Conservation (phyloP, 768 basidiomycete genomes). For the Kondoa subrosea region DNA sequence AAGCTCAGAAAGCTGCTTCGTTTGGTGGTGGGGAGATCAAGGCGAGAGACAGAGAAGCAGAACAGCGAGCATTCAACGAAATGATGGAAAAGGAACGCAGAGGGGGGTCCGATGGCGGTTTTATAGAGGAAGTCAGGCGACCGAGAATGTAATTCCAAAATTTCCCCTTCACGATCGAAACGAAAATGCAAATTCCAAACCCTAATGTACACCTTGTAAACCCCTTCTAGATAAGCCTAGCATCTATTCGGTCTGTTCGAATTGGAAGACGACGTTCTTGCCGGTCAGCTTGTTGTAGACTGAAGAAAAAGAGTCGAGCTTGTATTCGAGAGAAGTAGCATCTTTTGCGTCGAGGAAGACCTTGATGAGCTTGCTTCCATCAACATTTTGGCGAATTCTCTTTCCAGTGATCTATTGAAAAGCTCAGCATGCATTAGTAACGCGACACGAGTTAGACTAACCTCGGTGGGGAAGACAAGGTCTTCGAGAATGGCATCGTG, state of each 20-base stretch:
- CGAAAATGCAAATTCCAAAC: neutral
- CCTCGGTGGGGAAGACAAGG: slow-evolving; percentile 82
- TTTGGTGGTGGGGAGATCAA: neutral
- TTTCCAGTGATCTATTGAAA: slow-evolving; percentile 74
- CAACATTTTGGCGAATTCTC: slow-evolving; percentile 79
- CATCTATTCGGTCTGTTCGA: slow-evolving; percentile 10
- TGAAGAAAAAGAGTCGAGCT: slow-evolving; percentile 87
- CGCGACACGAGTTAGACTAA: neutral
- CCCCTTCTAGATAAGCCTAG: too few species aligned
- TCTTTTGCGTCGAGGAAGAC: slow-evolving; percentile 99
- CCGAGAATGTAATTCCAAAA: neutral
- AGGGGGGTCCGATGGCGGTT: neutral
- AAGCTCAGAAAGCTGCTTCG: neutral
- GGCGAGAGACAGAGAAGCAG: neutral
- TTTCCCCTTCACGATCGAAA: too few species aligned
- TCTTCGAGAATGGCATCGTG: slow-evolving; percentile 99
- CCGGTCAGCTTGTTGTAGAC: slow-evolving; percentile 23
- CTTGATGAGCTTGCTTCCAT: slow-evolving; percentile 89
- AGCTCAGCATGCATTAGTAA: neutral
- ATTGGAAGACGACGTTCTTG: slow-evolving; percentile 22
- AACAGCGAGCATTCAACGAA: neutral
- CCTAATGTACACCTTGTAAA: too few species aligned
- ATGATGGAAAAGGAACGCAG: neutral
- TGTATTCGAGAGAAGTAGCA: slow-evolving; percentile 95
- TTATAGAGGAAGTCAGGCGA: neutral